These are phyloP conservation scores for Nicotiana rustica DNA, from an alignment of 305 asterid species.

Conservation along the genomic window DNA sequence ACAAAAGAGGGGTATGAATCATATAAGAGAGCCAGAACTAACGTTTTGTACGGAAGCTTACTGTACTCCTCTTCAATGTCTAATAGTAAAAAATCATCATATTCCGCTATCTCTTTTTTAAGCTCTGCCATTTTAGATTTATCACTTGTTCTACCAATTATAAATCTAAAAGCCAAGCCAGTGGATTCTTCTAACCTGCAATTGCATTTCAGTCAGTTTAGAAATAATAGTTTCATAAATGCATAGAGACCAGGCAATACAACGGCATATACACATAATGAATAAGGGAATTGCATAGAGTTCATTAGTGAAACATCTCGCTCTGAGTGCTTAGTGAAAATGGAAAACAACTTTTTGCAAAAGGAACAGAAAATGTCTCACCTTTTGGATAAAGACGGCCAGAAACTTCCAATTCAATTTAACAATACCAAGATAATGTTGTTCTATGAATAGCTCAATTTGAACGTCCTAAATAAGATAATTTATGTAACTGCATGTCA, in stretches of 20 bases:
- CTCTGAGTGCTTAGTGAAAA: neutral
- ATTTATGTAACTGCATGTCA: neutral
- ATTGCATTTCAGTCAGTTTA: slow-evolving; percentile 14
- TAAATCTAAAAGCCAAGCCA: slow-evolving; percentile 91
- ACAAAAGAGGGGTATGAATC: slow-evolving; percentile 25
- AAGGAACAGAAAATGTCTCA: neutral
- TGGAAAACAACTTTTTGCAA: neutral
- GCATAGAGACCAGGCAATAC: neutral
- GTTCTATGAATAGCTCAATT: neutral
- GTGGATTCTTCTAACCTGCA: slow-evolving; percentile 98
- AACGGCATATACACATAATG: slow-evolving; percentile 8
- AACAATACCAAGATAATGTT: neutral
- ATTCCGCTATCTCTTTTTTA: slow-evolving; percentile 74
- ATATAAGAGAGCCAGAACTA: slow-evolving; percentile 52
- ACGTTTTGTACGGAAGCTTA: slow-evolving; percentile 99
- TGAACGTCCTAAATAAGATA: neutral
- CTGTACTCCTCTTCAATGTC: slow-evolving; percentile 98
- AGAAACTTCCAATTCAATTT: slow-evolving; percentile 10
- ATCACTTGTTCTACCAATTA: slow-evolving; percentile 86
- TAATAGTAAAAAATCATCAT: slow-evolving; percentile 88
- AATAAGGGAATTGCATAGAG: neutral
- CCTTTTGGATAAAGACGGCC: neutral
- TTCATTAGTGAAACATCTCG: slow-evolving; percentile 1
- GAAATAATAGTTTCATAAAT: neutral
- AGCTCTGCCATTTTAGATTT: slow-evolving; percentile 82